phyloP scores from a whole-genome alignment of 768 basidiomycete genomes.

The Hemileccinum impolitum region DNA sequence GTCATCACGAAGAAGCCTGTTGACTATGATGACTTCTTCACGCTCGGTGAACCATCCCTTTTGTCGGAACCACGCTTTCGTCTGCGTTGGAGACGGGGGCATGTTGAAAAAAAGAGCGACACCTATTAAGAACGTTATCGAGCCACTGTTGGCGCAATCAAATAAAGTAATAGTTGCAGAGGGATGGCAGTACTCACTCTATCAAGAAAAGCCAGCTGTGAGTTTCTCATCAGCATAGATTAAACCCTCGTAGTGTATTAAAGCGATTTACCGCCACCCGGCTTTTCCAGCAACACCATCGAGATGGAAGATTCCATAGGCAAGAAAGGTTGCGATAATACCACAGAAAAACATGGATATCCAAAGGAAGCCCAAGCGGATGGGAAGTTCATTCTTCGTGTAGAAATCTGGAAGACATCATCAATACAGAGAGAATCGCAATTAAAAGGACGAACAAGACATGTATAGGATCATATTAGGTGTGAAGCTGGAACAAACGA shows the following conservation, averaged over 20 bases:
- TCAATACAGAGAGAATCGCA: too few species aligned
- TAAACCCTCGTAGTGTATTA: background rate
- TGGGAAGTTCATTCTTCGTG: constrained; percentile 49
- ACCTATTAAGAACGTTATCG: constrained; percentile 53
- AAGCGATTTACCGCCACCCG: constrained; percentile 15
- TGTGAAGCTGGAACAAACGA: constrained; percentile 39
- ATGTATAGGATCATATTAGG: constrained; percentile 61
- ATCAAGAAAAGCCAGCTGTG: constrained; percentile 36
- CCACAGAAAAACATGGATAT: constrained; percentile 52
- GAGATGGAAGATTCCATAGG: constrained; percentile 51
- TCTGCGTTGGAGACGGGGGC: constrained; percentile 61
- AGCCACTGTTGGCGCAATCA: constrained; percentile 1
- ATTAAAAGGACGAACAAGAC: constrained; percentile 41
- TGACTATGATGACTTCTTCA: constrained; percentile 61
- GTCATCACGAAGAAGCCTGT: constrained; percentile 58
- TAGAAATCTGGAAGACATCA: constrained; percentile 38
- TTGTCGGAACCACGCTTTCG: constrained; percentile 53
- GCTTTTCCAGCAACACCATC: constrained; percentile 7
- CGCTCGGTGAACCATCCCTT: constrained; percentile 63
- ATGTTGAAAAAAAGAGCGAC: constrained; percentile 53
- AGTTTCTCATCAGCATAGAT: too few species aligned
- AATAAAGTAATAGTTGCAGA: background rate
- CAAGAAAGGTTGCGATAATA: constrained; percentile 62
- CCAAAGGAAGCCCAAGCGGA: constrained; percentile 67
- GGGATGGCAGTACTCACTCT: constrained; percentile 28